A percentile compares a stretch with the other conserved stretches of the same genome.
Conservation (phyloP, 2,329 filamentous ascomycete species). For the Colletotrichum sp. region DNA sequence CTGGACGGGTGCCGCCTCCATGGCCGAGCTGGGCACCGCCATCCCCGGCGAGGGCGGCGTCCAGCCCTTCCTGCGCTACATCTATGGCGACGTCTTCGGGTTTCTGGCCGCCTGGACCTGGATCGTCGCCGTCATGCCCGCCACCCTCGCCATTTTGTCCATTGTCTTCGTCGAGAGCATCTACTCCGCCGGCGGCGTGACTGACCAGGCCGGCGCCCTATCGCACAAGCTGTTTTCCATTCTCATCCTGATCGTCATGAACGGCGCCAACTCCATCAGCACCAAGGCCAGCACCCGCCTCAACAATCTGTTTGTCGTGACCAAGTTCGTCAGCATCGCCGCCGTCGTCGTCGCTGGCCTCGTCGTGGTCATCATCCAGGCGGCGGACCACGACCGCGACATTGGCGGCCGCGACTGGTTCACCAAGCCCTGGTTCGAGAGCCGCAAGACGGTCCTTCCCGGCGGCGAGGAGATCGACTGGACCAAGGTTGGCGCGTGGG, state of each 20-base stretch:
- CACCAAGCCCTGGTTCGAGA: constrained; percentile 59
- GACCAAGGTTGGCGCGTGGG: constrained; percentile 56
- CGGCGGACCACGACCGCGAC: constrained; percentile 37
- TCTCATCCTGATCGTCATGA: constrained; percentile 50
- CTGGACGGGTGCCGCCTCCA: constrained; percentile 67
- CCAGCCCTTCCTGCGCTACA: constrained; percentile 66
- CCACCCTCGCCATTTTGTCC: constrained; percentile 66
- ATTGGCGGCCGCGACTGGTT: constrained; percentile 57
- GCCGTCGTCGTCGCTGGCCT: constrained; percentile 55
- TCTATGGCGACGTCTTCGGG: constrained; percentile 66
- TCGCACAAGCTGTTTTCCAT: constrained; percentile 58
- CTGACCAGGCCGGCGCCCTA: constrained; percentile 45
- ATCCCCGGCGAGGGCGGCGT: constrained; percentile 68
- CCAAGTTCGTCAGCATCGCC: constrained; percentile 56
- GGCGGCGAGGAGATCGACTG: constrained; percentile 56
- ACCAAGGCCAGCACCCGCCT: constrained; percentile 60
- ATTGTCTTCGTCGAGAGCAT: constrained; percentile 69
- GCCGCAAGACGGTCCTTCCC: constrained; percentile 52
- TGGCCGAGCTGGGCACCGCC: constrained; percentile 68
- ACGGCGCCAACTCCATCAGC: constrained; percentile 60
- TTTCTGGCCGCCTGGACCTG: constrained; percentile 71
- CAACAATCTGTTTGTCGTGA: constrained; percentile 60
- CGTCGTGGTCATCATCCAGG: constrained; percentile 48
- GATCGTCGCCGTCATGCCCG: constrained; percentile 69
- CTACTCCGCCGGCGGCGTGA: constrained; percentile 55